Evolutionary conservation across 2,329 filamentous ascomycete genomes (phyloP).

Genomic region (Thielaviopsis punctulata): DNA sequence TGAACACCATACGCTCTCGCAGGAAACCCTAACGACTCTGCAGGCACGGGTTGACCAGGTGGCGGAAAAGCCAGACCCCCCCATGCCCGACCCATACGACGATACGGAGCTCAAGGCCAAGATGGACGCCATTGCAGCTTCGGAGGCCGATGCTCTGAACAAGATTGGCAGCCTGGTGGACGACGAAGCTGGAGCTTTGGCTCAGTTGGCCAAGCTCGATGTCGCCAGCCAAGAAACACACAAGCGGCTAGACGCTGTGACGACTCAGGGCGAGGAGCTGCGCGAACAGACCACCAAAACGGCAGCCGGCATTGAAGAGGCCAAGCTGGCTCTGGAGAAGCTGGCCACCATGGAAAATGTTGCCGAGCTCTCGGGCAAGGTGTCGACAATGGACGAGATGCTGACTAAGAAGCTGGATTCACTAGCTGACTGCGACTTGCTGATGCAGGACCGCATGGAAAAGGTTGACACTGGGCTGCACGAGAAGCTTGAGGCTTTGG

Average conservation of each 20-base stretch:
- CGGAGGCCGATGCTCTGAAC: constrained; percentile 8
- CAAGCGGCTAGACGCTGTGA: constrained; percentile 9
- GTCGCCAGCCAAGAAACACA: constrained; percentile 7
- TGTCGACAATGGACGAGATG: background rate
- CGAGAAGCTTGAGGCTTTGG: constrained; percentile 8
- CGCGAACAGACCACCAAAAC: constrained; percentile 9
- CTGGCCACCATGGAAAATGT: background rate
- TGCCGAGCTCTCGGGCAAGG: background rate
- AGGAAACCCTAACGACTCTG: constrained; percentile 40
- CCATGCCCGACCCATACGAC: constrained; percentile 46
- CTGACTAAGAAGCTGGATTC: constrained; percentile 5
- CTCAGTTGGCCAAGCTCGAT: constrained; percentile 6
- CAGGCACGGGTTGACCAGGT: constrained; percentile 42
- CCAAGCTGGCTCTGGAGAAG: constrained; percentile 5
- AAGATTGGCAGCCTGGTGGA: constrained; percentile 9
- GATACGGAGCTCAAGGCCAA: constrained; percentile 17
- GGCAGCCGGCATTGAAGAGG: constrained; percentile 4
- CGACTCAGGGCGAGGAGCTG: constrained; percentile 8
- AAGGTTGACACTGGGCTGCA: constrained; percentile 3
- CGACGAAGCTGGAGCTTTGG: constrained; percentile 4
- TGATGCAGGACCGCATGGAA: constrained; percentile 10
- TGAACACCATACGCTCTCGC: constrained; percentile 78
- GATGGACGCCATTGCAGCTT: constrained; percentile 10
- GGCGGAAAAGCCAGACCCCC: constrained; percentile 38
- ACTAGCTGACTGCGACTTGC: constrained; percentile 8